Conservation (phyloP, 768 basidiomycete genomes). For the Suillus ampliporus region DNA sequence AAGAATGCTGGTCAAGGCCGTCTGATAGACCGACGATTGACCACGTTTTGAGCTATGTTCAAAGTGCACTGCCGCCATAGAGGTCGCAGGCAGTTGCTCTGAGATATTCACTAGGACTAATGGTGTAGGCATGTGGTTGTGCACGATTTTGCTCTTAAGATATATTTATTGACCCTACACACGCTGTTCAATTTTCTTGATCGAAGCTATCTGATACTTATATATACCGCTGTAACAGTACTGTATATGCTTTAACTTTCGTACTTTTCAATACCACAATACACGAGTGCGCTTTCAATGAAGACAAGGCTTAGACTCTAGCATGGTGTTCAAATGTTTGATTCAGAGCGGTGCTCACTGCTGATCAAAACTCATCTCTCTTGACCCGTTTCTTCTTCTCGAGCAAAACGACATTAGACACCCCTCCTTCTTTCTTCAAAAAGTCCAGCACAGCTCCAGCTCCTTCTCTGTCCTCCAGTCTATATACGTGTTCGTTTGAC, state of each 20-base stretch:
- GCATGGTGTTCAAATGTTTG: background rate
- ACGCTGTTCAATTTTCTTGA: background rate
- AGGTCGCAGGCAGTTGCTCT: background rate
- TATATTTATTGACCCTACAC: background rate
- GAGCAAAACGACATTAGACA: background rate
- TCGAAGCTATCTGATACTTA: background rate
- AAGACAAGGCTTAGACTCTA: too few species aligned
- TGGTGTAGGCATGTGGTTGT: too few species aligned
- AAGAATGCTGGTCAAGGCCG: conserved; percentile 1
- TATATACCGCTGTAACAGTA: too few species aligned
- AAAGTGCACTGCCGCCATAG: background rate
- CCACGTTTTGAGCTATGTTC: background rate
- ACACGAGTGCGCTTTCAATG: too few species aligned
- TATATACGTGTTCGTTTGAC: conserved; percentile 7
- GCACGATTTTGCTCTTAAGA: too few species aligned
- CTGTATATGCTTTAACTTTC: too few species aligned
- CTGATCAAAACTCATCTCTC: conserved; percentile 7
- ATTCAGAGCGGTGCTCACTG: background rate
- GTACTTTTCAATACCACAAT: too few species aligned
- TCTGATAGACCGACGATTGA: background rate
- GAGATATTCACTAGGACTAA: background rate
- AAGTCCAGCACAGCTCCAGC: conserved; percentile 2
- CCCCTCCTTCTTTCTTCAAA: conserved; percentile 4
- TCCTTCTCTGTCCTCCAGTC: background rate
- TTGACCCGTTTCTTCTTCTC: conserved; percentile 4